Evolutionary conservation across 805 yeast genomes (phyloP).

Genomic region (Metschnikowia vanudenii): DNA sequence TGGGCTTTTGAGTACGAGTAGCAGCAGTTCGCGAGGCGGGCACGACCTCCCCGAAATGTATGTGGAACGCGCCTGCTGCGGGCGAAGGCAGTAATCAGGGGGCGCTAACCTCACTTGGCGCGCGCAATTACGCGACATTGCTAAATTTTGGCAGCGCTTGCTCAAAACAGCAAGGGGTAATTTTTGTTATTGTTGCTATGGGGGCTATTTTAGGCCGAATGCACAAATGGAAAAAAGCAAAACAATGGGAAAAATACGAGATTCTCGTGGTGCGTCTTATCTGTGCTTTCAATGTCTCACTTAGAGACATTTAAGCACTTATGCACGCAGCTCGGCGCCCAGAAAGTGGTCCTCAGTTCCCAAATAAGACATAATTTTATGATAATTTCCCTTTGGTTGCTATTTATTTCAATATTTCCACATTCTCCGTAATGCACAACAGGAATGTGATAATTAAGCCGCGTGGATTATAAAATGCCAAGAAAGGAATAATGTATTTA

Average conservation of each 20-base stretch:
- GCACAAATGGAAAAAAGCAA: background rate
- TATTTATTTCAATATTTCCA: background rate
- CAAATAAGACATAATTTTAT: too few relatives aligned
- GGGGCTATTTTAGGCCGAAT: too few relatives aligned
- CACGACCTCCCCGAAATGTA: conserved; percentile 13
- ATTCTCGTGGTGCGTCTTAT: background rate
- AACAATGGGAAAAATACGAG: too few relatives aligned
- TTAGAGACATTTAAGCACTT: too few relatives aligned
- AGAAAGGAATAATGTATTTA: background rate
- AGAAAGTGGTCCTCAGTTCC: too few relatives aligned
- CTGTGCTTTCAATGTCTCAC: background rate
- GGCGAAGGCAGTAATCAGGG: conserved; percentile 1
- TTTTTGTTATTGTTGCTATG: too few relatives aligned
- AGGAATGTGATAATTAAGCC: background rate
- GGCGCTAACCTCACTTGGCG: background rate
- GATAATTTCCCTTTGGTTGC: too few relatives aligned
- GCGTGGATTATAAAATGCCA: background rate
- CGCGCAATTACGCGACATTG: background rate
- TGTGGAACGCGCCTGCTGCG: conserved; percentile 4
- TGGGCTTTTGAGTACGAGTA: conserved; percentile 12
- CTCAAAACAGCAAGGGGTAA: background rate
- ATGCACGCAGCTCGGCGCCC: too few relatives aligned
- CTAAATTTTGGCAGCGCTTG: background rate
- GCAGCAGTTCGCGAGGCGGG: conserved; percentile 18
- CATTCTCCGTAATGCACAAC: background rate